Percentiles rank a stretch among this genome's conserved stretches.
Conservation (phyloP, 139 green algal genomes). For the Deuterostichococcus epilithicus region DNA sequence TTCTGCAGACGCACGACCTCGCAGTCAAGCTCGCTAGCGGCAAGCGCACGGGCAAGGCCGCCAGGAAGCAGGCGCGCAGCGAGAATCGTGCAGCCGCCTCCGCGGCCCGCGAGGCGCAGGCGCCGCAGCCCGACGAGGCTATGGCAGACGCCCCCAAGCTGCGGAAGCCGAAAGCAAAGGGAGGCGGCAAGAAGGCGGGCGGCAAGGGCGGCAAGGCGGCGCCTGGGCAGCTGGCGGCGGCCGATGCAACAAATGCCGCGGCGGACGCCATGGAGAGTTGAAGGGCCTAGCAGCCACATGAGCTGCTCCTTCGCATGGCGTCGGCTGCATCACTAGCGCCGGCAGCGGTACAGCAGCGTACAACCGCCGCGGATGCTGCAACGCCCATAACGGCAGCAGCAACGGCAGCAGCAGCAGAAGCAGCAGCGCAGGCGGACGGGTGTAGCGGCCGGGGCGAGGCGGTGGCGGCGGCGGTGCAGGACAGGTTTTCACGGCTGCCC, state of each 20-base stretch:
- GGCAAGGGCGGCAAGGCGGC: too few species aligned
- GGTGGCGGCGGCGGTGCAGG: constrained; percentile 11
- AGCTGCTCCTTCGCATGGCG: too few species aligned
- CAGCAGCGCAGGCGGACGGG: background rate
- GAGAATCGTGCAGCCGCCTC: background rate
- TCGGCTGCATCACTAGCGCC: too few species aligned
- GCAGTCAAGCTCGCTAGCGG: background rate
- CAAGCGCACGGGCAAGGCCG: background rate
- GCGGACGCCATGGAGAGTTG: background rate
- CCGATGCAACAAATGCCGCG: too few species aligned
- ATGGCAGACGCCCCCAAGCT: background rate
- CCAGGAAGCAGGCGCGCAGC: background rate
- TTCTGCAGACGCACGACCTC: background rate
- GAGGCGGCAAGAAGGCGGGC: background rate
- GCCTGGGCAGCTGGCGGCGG: too few species aligned
- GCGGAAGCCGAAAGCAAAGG: background rate
- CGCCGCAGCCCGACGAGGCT: background rate
- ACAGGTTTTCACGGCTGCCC: constrained; percentile 25
- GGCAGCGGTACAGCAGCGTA: too few species aligned
- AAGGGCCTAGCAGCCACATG: too few species aligned
- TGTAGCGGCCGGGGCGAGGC: too few species aligned
- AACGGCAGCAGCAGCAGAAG: background rate
- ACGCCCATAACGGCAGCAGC: background rate
- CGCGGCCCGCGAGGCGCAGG: too few species aligned
- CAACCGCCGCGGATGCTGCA: too few species aligned